These are phyloP conservation scores for Chaetothyriales sp. DNA, from an alignment of 2,329 filamentous ascomycete genomes.

Conservation along the genomic window DNA sequence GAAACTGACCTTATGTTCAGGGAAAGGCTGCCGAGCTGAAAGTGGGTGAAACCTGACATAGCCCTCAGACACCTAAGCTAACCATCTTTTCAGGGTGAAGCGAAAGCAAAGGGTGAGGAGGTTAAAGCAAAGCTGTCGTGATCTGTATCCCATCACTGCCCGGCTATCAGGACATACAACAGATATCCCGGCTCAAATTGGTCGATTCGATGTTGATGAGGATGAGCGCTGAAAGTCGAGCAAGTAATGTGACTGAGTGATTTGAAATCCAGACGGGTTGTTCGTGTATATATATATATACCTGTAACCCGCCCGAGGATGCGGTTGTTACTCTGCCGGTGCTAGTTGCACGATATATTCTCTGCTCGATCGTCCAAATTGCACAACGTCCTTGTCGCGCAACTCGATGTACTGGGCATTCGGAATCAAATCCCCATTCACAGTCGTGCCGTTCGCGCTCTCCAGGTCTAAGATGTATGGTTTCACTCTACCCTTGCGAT, in stretches of 20 bases:
- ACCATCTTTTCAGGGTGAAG: slow-evolving; percentile 17
- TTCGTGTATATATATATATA: no score
- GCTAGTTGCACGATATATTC: slow-evolving; percentile 94
- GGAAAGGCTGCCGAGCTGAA: slow-evolving; percentile 16
- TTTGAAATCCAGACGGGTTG: not conserved
- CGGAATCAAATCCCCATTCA: slow-evolving; percentile 64
- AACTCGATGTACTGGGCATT: slow-evolving; percentile 72
- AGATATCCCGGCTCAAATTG: no score
- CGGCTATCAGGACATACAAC: not conserved
- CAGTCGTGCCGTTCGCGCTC: slow-evolving; percentile 72
- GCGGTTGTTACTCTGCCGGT: slow-evolving; percentile 13
- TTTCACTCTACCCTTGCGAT: slow-evolving; percentile 61
- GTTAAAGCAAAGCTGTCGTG: not conserved
- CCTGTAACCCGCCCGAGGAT: not conserved
- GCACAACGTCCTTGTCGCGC: slow-evolving; percentile 72
- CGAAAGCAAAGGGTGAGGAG: slow-evolving; percentile 19
- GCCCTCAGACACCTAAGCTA: slow-evolving; percentile 14
- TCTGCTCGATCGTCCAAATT: slow-evolving; percentile 72
- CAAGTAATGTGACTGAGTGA: no score
- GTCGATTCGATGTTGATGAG: not conserved
- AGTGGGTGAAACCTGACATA: not conserved
- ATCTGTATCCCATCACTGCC: not conserved
- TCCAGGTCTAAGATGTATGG: slow-evolving; percentile 90
- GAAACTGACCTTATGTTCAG: slow-evolving; percentile 18
- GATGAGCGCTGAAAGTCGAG: no score